A percentile compares a stretch with the other conserved stretches of the same genome.
phyloP scores from a whole-genome alignment of 2,329 filamentous ascomycete species.

The Ploettnerulaceae sp. region DNA sequence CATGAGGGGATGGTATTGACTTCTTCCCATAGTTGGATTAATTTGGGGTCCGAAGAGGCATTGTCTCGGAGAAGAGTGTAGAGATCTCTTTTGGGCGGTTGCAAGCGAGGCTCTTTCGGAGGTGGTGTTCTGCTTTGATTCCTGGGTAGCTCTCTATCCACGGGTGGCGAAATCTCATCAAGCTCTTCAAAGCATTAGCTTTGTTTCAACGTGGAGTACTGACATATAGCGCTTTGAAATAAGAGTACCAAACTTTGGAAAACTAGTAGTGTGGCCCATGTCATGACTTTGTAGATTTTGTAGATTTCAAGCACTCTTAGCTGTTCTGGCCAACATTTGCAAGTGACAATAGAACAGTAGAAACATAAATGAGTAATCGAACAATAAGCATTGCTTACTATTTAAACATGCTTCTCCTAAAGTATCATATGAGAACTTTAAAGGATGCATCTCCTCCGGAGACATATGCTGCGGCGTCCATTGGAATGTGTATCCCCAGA shows the following conservation, averaged over 20 bases:
- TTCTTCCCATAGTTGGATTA: slow-evolving; percentile 57
- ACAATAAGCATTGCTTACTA: background rate
- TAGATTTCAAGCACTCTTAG: too few relatives aligned
- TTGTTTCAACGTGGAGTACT: too few relatives aligned
- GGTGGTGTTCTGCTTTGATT: slow-evolving; percentile 32
- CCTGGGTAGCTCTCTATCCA: slow-evolving; percentile 21
- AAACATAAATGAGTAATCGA: too few relatives aligned
- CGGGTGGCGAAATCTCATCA: slow-evolving; percentile 53
- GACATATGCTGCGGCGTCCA: slow-evolving; percentile 62
- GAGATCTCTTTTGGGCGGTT: slow-evolving; percentile 47
- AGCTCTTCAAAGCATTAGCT: slow-evolving; percentile 37
- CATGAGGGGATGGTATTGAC: slow-evolving; percentile 64
- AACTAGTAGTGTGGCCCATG: too few relatives aligned
- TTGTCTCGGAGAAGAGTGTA: slow-evolving; percentile 59
- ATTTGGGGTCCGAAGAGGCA: slow-evolving; percentile 48
- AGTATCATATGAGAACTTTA: slow-evolving; percentile 64
- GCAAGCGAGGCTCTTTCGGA: slow-evolving; percentile 36
- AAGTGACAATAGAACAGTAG: too few relatives aligned
- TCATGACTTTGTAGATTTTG: too few relatives aligned
- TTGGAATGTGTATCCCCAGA: slow-evolving; percentile 64
- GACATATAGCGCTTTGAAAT: too few relatives aligned
- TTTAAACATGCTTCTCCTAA: slow-evolving; percentile 63
- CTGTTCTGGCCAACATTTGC: too few relatives aligned
- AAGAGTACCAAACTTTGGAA: too few relatives aligned
- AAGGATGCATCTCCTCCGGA: slow-evolving; percentile 50